These are phyloP conservation scores for Russula dissimulans DNA, from an alignment of 768 basidiomycete genomes.

Conservation along the genomic window DNA sequence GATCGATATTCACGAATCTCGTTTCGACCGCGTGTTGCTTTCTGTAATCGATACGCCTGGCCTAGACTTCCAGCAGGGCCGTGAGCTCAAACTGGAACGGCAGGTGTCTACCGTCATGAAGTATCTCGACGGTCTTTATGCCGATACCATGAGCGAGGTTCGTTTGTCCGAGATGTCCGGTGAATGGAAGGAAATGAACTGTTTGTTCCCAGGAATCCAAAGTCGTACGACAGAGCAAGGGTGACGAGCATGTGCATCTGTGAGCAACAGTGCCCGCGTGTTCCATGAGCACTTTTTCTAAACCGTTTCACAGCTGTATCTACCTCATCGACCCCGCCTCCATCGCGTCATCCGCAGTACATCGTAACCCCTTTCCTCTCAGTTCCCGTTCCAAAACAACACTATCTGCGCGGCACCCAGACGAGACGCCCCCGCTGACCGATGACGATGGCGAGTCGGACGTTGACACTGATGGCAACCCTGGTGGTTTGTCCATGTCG, in stretches of 20 bases:
- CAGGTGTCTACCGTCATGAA: constrained; percentile 67
- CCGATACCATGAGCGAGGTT: constrained; percentile 83
- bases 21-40: constrained; percentile 68
- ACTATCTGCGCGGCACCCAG: constrained; percentile 42
- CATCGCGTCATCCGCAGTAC: constrained; percentile 46
- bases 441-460: constrained; percentile 36
- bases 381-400: constrained; percentile 62
- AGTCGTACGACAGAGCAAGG: constrained; percentile 77
- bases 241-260: constrained; percentile 86
- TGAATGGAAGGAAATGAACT: not conserved
- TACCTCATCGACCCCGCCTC: constrained; percentile 78
- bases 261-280: constrained; percentile 31
- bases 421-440: constrained; percentile 41
- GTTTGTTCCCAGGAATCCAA: constrained; percentile 60
- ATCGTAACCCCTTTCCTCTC: constrained; percentile 41
- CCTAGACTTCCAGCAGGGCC: constrained; percentile 62
- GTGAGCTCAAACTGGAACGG: constrained; percentile 69
- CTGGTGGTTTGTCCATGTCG: constrained; percentile 53
- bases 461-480: constrained; percentile 41
- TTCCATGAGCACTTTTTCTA: not conserved
- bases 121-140: constrained; percentile 73
- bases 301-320: constrained; percentile 47
- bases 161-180: constrained; percentile 19
- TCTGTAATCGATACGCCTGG: constrained; percentile 85
- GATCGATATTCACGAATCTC: constrained; percentile 77